Base-by-base conservation (phyloP, 257 asterid species). In the Sherardia arvensis region DNA sequence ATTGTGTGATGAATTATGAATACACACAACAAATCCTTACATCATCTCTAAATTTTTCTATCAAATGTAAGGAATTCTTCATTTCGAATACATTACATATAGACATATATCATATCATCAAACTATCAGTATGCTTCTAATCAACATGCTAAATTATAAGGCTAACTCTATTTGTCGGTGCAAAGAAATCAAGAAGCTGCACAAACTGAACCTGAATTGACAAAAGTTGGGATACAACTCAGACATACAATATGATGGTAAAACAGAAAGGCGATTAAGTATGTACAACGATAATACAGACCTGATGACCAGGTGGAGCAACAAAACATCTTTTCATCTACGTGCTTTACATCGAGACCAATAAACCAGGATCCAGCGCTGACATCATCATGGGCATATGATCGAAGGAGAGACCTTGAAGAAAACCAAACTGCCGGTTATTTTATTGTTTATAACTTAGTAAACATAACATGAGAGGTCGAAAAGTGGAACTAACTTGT, bases 331-430 rank as follows among this genome's bases (percentile, higher is more conserved):
- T 77, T 81, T 80, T 91, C 96, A 70, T 86, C 92, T 38, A 88
- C 73, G 62, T 91, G 85, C 65, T 86, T 83, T 65, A 80, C 90
- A 78, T 88, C 88, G 65, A 86, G 82, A 56, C 98, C 96, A 40
- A 86, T 83, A 78, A 91, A 86, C 98, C 96, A 91, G 62, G 98
- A 88, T 48, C 96, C 98, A 33, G 78, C 83, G 65, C 92, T 91
- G 59, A 91, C 85, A 76, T 91, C 98, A 59, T 91, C 98, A 66
- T 88, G 94, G 55, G 91, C 90, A 56, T 84, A 91, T 8, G 81
- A 69, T 29, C 80, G 88, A 30, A 91, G 94, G 65, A 72, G 57
- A 49, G 80, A 67, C 76, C 95, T 91, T 76, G 51, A 67, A 65
- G 17, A 21, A 1, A 20, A 38, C 5, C 17, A 10, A 10, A 38